Evolutionary conservation across 495 filamentous ascomycete genomes (phyloP).

Genomic region (Xylaria scruposa): DNA sequence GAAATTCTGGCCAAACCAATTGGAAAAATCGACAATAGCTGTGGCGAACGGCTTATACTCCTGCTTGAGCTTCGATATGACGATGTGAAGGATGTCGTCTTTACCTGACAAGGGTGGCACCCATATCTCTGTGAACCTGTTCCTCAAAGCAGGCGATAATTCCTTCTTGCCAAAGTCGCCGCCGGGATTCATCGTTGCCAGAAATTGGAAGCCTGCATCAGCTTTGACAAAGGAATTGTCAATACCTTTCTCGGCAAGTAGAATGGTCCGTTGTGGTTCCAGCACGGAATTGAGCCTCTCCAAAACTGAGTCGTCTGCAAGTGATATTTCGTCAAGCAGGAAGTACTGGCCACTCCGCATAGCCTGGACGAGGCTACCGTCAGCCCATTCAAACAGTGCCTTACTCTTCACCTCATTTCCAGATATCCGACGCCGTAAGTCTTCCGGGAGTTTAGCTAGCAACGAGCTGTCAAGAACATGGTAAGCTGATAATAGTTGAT

Average conservation of each 20-base stretch:
- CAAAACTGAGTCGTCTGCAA: slow-evolving; percentile 96
- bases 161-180: slow-evolving; percentile 98
- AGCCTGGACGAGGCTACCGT: slow-evolving; percentile 91
- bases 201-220: slow-evolving; percentile 86
- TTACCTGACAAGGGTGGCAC: slow-evolving; percentile 81
- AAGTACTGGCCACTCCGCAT: slow-evolving; percentile 92
- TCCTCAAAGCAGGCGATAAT: slow-evolving; percentile 91
- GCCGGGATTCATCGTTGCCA: slow-evolving; percentile 99
- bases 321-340: slow-evolving; percentile 95
- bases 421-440: slow-evolving; percentile 63
- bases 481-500: slow-evolving; percentile 51
- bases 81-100: slow-evolving; percentile 87
- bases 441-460: slow-evolving; percentile 50
- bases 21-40: slow-evolving; percentile 82
- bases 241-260: slow-evolving; percentile 92
- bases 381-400: slow-evolving; percentile 94
- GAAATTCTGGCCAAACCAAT: slow-evolving; percentile 88
- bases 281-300: slow-evolving; percentile 98
- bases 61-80: slow-evolving; percentile 70
- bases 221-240: slow-evolving; percentile 79
- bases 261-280: slow-evolving; percentile 81
- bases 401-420: slow-evolving; percentile 67
- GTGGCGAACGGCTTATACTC: slow-evolving; percentile 58
- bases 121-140: slow-evolving; percentile 99
- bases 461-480: slow-evolving; percentile 38